Evolutionary conservation across 2,329 filamentous ascomycete genomes (phyloP).

Genomic region (Colletotrichum chlorophyti): DNA sequence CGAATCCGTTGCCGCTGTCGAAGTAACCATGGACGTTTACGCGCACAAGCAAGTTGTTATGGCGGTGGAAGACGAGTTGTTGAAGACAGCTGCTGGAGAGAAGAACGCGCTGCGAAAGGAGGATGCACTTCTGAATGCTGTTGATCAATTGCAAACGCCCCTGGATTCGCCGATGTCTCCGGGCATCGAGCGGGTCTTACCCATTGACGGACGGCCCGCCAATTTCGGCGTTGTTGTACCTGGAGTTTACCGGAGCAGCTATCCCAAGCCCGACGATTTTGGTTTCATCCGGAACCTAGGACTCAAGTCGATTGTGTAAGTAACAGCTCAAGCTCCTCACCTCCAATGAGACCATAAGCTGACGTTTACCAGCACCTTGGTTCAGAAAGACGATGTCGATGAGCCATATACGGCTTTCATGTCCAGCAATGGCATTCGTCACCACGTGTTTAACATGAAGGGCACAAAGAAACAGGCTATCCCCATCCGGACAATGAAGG

Average conservation of each 20-base stretch:
- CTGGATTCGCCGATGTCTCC: conserved; percentile 1
- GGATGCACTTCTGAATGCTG: conserved; percentile 6
- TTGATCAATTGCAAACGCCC: conserved; percentile 1
- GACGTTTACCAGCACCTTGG: conserved; percentile 59
- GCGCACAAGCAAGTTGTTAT: conserved; percentile 16
- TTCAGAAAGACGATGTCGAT: conserved; percentile 64
- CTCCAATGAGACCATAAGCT: conserved; percentile 11
- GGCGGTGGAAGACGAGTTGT: conserved; percentile 10
- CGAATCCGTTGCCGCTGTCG: conserved; percentile 13
- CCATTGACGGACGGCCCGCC: conserved; percentile 50
- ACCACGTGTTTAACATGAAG: conserved; percentile 78
- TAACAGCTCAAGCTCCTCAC: conserved; percentile 20
- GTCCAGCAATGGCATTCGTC: conserved; percentile 69
- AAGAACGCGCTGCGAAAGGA: not conserved
- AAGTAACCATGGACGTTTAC: conserved; percentile 12
- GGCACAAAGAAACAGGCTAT: conserved; percentile 88
- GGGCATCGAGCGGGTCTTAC: conserved; percentile 17
- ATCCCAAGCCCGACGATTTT: conserved; percentile 75
- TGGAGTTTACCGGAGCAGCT: conserved; percentile 83
- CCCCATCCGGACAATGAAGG: conserved; percentile 69
- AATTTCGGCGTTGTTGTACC: conserved; percentile 82
- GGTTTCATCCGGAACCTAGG: conserved; percentile 71
- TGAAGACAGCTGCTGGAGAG: not conserved
- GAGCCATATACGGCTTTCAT: conserved; percentile 68
- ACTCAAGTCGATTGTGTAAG: conserved; percentile 82